Base-by-base conservation (phyloP, 106 monocot genomes). In the Dioscorea alata region DNA sequence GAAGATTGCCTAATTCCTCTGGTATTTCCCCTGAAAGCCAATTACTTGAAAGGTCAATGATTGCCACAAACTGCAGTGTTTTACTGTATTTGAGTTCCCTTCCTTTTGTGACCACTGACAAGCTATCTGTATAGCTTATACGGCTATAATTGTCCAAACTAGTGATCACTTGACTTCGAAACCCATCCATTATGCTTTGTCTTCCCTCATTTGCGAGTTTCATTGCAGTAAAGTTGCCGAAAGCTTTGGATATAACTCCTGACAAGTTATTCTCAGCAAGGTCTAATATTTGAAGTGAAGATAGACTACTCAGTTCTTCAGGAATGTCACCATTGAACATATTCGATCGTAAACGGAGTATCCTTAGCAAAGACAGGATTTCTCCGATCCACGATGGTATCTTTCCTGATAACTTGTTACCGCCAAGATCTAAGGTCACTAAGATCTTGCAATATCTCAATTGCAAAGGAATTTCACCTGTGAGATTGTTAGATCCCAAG, bases 11-110 rank as follows among this genome's bases (percentile, higher is more conserved):
- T 56, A 70, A 31, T 17, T 69, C 57, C 42, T 54, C 34, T 6
- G 76, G 76, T 18, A 76, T 76, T 17, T 12, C 16, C 4, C 57
- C 42, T 8, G 60, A 51, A 2, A 70, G 32, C 20, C 35, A 8
- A 57, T 76, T 76, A 9, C 54, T 25, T 18, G 76, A 76, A 13
- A 70, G 23, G 28, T 70, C 70, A 0, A 76, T 63, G 48, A 59
- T 28, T 16, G 9, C 57, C 57, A 76, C 4, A 8, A 59, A 21
- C 5, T 15, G 21, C 16, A 74, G 52, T 6, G 24, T 56, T 9
- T 53, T 53, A 18, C 53, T 53, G 53, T 53, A 53, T 53, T 53
- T 4, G 34, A 34, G 34, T 7, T 34, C 34, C 34, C 34, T 34
- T 34, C 34, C 34, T 34, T 34, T 34, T 34, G 34, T 34, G 34